A percentile compares a stretch with the other conserved stretches of the same genome.
phyloP scores from a whole-genome alignment of 2,329 filamentous ascomycete genomes.

The Rhynchosporium agropyri region DNA sequence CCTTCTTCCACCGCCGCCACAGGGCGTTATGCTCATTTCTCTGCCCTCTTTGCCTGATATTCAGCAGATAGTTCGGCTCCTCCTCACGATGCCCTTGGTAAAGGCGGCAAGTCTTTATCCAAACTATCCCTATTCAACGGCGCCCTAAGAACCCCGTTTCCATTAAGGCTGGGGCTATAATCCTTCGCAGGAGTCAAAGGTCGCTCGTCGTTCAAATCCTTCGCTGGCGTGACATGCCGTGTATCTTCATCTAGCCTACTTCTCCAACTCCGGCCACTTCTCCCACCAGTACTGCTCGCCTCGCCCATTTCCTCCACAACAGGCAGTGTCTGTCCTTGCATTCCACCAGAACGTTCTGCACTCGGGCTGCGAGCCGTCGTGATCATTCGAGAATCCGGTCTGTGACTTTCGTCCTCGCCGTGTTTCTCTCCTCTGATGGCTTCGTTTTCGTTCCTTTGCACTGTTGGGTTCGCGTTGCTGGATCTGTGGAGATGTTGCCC shows the following conservation, averaged over 20 bases:
- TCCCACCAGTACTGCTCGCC: slow-evolving; percentile 65
- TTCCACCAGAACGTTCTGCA: slow-evolving; percentile 55
- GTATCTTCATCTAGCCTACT: slow-evolving; percentile 42
- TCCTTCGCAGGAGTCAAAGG: slow-evolving; percentile 36
- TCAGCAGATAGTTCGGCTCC: slow-evolving; percentile 23
- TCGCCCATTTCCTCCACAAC: slow-evolving; percentile 92
- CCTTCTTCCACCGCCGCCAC: background rate
- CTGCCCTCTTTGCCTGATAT: background rate
- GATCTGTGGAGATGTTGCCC: slow-evolving; percentile 33
- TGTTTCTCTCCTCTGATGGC: slow-evolving; percentile 39
- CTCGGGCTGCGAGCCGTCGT: slow-evolving; percentile 58
- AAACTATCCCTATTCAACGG: slow-evolving; percentile 57
- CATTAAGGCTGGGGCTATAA: slow-evolving; percentile 28
- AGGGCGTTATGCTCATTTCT: background rate
- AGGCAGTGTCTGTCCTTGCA: slow-evolving; percentile 66
- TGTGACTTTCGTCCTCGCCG: slow-evolving; percentile 42
- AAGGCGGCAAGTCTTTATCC: slow-evolving; percentile 61
- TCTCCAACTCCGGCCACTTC: slow-evolving; percentile 53
- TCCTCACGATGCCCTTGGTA: slow-evolving; percentile 46
- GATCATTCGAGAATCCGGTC: slow-evolving; percentile 49
- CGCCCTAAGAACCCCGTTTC: slow-evolving; percentile 21
- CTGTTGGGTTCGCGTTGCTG: slow-evolving; percentile 31
- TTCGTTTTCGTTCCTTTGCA: slow-evolving; percentile 39
- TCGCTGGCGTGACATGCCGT: slow-evolving; percentile 35
- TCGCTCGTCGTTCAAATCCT: slow-evolving; percentile 34